phyloP scores from a whole-genome alignment of 805 yeast species.

The Wickerhamomyces silvicola region DNA sequence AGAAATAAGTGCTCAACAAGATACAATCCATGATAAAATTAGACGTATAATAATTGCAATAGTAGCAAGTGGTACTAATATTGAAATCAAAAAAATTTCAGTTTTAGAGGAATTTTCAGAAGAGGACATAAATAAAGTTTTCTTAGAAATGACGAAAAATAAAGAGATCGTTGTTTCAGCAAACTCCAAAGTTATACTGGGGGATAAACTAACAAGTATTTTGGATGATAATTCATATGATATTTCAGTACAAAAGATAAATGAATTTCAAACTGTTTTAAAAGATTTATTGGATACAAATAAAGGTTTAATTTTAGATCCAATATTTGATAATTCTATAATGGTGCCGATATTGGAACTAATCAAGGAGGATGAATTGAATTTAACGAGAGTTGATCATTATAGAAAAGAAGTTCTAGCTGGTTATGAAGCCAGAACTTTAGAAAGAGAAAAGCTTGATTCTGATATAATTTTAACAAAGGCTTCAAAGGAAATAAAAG shows the following conservation, averaged over 20 bases:
- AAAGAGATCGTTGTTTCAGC: constrained; percentile 47
- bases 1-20: constrained; percentile 12
- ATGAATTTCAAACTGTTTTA: constrained; percentile 38
- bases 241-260: constrained; percentile 37
- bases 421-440: constrained; percentile 70
- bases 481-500: constrained; percentile 5
- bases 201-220: constrained; percentile 18
- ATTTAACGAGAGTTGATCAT: constrained; percentile 49
- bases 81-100: constrained; percentile 23
- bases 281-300: constrained; percentile 33
- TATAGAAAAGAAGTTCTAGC: constrained; percentile 40
- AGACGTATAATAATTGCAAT: constrained; percentile 29
- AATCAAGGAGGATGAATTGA: constrained; percentile 35
- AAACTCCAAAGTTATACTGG: constrained; percentile 33
- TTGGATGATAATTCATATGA: constrained; percentile 25
- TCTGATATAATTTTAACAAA: constrained; percentile 49
- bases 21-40: too few relatives aligned
- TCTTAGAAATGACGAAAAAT: constrained; percentile 39
- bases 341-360: constrained; percentile 57
- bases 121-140: constrained; percentile 42
- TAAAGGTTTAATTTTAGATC: constrained; percentile 50
- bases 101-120: constrained; percentile 35
- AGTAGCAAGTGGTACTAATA: constrained; percentile 21
- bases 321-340: constrained; percentile 52
- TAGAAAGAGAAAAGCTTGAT: constrained; percentile 61